Conservation (phyloP, 2,329 filamentous ascomycete genomes). For the Simplicillium sp. region DNA sequence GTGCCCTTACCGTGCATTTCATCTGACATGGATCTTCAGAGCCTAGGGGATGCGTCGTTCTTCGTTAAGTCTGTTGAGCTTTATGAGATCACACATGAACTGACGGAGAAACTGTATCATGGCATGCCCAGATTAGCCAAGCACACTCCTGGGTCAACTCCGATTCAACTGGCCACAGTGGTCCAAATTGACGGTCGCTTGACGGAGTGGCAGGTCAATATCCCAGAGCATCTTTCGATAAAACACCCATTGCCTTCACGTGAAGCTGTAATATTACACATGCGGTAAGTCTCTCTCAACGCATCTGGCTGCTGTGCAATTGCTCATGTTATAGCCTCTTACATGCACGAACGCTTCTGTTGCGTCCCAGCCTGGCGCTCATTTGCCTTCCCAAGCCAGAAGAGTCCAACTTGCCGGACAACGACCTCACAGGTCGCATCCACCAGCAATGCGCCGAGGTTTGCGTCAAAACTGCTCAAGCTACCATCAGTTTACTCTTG, state of each 20-base stretch:
- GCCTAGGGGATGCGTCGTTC: conserved; percentile 14
- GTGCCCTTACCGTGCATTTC: conserved; percentile 16
- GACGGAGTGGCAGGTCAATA: conserved; percentile 19
- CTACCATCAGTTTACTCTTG: conserved; percentile 19
- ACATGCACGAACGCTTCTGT: conserved; percentile 22
- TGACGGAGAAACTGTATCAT: conserved; percentile 18
- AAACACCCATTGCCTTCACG: conserved; percentile 14
- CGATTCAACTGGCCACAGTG: conserved; percentile 17
- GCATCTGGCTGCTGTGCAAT: neutral
- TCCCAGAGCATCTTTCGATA: conserved; percentile 16
- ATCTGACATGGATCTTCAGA: neutral
- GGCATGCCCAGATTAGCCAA: conserved; percentile 6
- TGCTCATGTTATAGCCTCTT: conserved; percentile 22
- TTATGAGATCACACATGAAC: conserved; percentile 26
- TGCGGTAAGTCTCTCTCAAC: conserved; percentile 15
- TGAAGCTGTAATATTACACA: conserved; percentile 20
- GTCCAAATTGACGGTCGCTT: conserved; percentile 21
- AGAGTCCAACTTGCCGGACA: conserved; percentile 4
- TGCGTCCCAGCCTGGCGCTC: conserved; percentile 20
- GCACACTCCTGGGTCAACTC: conserved; percentile 1
- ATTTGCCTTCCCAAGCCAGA: conserved; percentile 18
- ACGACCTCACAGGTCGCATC: conserved; percentile 13
- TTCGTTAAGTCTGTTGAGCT: conserved; percentile 24
- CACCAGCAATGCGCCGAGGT: conserved; percentile 21
- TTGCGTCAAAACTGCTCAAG: conserved; percentile 22